Base-by-base conservation (phyloP, 305 asterid species). In the Fraxinus greggii region DNA sequence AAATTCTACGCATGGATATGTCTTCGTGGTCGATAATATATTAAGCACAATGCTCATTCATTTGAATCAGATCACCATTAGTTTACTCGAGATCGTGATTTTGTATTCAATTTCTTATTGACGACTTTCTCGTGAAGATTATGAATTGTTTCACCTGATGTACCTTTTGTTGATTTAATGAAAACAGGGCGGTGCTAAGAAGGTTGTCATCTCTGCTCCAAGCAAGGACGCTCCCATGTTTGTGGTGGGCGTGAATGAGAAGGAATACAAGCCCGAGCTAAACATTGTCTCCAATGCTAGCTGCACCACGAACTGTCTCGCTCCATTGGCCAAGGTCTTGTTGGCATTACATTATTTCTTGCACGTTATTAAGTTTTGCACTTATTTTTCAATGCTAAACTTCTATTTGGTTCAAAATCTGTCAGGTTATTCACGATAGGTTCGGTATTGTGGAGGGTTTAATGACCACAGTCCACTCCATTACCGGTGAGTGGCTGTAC, bases 221-320 rank as follows among this genome's bases (percentile, higher is more conserved):
- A 90, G 93, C 88, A 87, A 87, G 75, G 90, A 90, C 76, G 93
- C 92, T 26, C 92, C 92, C n/a, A 90, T 90, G 92, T 90, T 90
- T 78, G 93, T 90, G 73, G 81, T 90, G 5, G 93, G 93, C 24
- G 93, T 90, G 56, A 90, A 90, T 33, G 91, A 90, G 89, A 86
- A 86, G 19, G 88, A 84, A 51, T 90, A 90, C 88, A 90, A 79
- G 72, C 76, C 91, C 3, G 87, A 90, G 4, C 15, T 86, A 8
- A 45, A 88, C 78, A 84, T 90, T 21, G 92, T 90, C 80, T 88
- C 91, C 15, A 88, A 90, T 38, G 93, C 93, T 76, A 90, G 93
- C 54, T 90, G 93, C 86, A 90, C 93, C 54, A 90, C 93, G 51
- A 90, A 90, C 83, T 90, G 93, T 77, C 93, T 90, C 23, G 91